A percentile compares a stretch with the other conserved stretches of the same genome.
Evolutionary conservation across 192 early-diverging fungal species (phyloP).

Genomic region (Rhizophagus prolifer): DNA sequence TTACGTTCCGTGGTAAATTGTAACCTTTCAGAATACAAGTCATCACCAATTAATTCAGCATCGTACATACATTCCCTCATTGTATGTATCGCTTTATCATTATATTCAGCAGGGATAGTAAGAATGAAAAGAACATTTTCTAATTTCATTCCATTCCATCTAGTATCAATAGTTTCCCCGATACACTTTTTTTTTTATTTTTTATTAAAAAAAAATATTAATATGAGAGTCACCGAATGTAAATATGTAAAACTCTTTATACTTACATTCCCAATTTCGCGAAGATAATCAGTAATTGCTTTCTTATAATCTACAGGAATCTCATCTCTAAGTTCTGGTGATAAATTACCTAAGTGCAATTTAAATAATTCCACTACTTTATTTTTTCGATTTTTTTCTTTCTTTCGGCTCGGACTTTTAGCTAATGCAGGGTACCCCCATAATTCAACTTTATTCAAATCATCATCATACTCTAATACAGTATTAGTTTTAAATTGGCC

Average conservation of each 20-base stretch:
- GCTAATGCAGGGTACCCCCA: background rate
- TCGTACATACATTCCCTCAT: constrained; percentile 38
- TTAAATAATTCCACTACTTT: background rate
- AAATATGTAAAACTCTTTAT: too few relatives aligned
- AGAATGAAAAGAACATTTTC: background rate
- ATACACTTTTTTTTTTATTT: too few relatives aligned
- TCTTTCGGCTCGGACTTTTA: background rate
- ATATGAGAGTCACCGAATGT: background rate
- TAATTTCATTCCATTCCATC: background rate
- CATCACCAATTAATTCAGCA: constrained; percentile 44
- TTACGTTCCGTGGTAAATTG: constrained; percentile 8
- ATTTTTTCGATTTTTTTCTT: background rate
- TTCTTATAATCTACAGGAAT: background rate
- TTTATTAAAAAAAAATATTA: too few relatives aligned
- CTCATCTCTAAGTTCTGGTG: too few relatives aligned
- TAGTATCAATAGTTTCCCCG: background rate
- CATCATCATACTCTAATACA: background rate
- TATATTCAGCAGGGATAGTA: background rate
- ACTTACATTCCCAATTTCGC: background rate
- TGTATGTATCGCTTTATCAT: constrained; percentile 18
- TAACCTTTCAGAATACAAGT: background rate
- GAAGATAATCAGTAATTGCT: constrained; percentile 10
- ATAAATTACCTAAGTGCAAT: background rate
- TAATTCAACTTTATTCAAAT: background rate
- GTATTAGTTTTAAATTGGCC: background rate